Percentiles rank a stretch among this genome's conserved stretches.
phyloP scores from a whole-genome alignment of 1,139 yeast genomes.

The Yamadazyma sp. region DNA sequence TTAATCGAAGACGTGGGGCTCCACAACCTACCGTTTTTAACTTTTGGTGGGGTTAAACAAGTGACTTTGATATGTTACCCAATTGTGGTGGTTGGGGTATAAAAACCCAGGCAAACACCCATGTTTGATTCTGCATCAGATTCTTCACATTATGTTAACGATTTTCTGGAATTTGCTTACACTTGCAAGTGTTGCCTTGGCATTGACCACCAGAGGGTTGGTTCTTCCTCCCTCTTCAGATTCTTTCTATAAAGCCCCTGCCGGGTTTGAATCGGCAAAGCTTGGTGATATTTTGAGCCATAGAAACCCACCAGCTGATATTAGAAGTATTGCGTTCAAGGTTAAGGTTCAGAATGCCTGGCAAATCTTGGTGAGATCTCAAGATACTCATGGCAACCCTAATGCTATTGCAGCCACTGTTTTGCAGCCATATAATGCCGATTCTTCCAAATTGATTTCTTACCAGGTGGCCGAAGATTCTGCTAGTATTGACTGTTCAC shows the following conservation, averaged over 20 bases:
- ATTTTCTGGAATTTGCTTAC: too few relatives aligned
- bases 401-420: constrained; percentile 32
- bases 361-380: constrained; percentile 34
- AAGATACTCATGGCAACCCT: constrained; percentile 32
- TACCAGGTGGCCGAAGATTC: constrained; percentile 39
- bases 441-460: constrained; percentile 27
- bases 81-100: too few relatives aligned
- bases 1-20: too few relatives aligned
- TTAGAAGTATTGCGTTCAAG: constrained; percentile 16
- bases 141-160: too few relatives aligned
- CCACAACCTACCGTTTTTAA: too few relatives aligned
- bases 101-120: too few relatives aligned
- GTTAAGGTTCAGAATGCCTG: constrained; percentile 23
- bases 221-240: constrained; percentile 22
- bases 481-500: constrained; percentile 27
- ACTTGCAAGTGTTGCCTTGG: constrained; percentile 8
- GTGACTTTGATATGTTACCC: too few relatives aligned
- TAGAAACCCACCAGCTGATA: constrained; percentile 23
- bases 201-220: constrained; percentile 10
- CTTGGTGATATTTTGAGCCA: constrained; percentile 27
- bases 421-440: constrained; percentile 31
- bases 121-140: too few relatives aligned
- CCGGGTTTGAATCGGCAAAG: constrained; percentile 21
- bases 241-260: constrained; percentile 28
- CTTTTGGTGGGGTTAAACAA: too few relatives aligned